Percentiles rank a stretch among this genome's conserved stretches.
These are phyloP conservation scores for Pythium pyrilobum DNA, from an alignment of 352 stramenopile genomes.

Conservation along the genomic window DNA sequence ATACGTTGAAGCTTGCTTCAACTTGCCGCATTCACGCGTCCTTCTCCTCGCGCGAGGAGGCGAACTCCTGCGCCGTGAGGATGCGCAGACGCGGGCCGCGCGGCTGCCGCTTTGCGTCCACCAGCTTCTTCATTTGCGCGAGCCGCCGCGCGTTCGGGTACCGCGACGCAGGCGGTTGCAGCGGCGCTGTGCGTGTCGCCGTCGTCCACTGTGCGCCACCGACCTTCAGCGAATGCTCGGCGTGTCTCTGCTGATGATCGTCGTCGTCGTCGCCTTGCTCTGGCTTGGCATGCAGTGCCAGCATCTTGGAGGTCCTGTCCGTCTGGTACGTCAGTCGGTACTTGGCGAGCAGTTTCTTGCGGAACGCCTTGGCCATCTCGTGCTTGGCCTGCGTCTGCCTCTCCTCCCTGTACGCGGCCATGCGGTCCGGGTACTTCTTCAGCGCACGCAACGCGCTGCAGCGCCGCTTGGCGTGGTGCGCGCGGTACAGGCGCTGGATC, in stretches of 20 bases:
- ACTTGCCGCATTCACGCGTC: not conserved
- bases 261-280: constrained; percentile 1
- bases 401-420: constrained; percentile 33
- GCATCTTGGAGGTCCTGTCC: constrained; percentile 45
- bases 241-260: not conserved
- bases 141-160: constrained; percentile 13
- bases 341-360: constrained; percentile 45
- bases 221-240: constrained; percentile 8
- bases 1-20: constrained; percentile 4
- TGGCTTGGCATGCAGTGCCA: constrained; percentile 20
- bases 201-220: no score
- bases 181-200: no score
- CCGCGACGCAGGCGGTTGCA: no score
- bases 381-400: constrained; percentile 19
- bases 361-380: constrained; percentile 27
- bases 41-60: not conserved
- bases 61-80: constrained; percentile 30
- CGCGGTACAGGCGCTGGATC: constrained; percentile 64
- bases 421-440: constrained; percentile 37
- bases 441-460: constrained; percentile 35
- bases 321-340: constrained; percentile 52
- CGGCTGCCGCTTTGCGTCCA: constrained; percentile 5
- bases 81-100: constrained; percentile 44
- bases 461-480: constrained; percentile 24
- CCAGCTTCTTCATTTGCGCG: constrained; percentile 18